Conservation (phyloP, 371 early-diverging fungal genomes). For the Syncephalastrum monosporum region DNA sequence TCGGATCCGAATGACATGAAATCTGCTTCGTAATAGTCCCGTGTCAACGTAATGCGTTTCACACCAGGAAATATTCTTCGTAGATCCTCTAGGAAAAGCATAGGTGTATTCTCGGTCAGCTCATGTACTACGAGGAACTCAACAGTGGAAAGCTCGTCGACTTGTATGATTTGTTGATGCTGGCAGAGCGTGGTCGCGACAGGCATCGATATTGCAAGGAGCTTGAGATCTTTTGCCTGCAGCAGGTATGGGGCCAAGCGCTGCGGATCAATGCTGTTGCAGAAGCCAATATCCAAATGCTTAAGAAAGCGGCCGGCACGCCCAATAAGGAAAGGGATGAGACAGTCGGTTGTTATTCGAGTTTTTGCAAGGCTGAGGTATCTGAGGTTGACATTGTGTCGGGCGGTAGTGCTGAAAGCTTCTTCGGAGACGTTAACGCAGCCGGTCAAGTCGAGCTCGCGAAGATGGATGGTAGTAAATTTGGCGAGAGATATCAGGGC, state of each 20-base stretch:
- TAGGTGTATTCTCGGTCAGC: slow-evolving; percentile 18
- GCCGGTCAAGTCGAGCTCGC: slow-evolving; percentile 29
- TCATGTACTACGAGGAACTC: slow-evolving; percentile 14
- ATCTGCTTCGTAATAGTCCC: slow-evolving; percentile 20
- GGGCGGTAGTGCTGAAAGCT: slow-evolving; percentile 22
- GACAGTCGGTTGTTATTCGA: not conserved
- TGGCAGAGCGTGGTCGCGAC: slow-evolving; percentile 9
- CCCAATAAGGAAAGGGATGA: slow-evolving; percentile 6
- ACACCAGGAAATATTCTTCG: slow-evolving; percentile 11
- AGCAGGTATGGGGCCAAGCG: slow-evolving; percentile 8
- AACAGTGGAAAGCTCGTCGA: slow-evolving; percentile 1
- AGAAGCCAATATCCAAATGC: slow-evolving; percentile 17
- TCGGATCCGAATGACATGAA: slow-evolving; percentile 16
- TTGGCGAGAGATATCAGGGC: slow-evolving; percentile 31
- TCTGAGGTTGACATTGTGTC: slow-evolving; percentile 20
- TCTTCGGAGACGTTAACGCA: slow-evolving; percentile 21
- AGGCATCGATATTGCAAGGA: slow-evolving; percentile 16
- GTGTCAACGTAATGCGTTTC: slow-evolving; percentile 15
- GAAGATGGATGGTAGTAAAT: slow-evolving; percentile 27
- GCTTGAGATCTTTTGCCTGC: slow-evolving; percentile 6
- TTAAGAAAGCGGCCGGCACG: slow-evolving; percentile 14
- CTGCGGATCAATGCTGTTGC: slow-evolving; percentile 7
- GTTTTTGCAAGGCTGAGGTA: slow-evolving; percentile 19
- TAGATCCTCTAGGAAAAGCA: slow-evolving; percentile 15
- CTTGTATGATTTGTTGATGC: not conserved